Evolutionary conservation across 176 grass and related monocot species (phyloP).

Genomic region (Canna indica): DNA sequence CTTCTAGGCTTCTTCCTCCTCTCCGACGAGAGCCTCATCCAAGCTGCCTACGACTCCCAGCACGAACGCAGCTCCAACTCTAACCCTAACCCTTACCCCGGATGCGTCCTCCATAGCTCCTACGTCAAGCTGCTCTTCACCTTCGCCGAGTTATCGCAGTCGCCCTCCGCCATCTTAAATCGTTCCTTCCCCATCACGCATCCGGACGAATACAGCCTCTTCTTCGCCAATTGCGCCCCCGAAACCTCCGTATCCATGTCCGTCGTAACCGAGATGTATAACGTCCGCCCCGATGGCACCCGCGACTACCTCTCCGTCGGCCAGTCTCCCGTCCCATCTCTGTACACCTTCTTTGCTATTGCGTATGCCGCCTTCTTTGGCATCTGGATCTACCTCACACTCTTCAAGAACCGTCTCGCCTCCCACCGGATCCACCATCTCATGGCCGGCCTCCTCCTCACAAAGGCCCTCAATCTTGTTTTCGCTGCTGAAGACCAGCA

Average conservation of each 20-base stretch:
- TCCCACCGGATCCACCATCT: slow-evolving; percentile 91
- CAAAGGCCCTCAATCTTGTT: slow-evolving; percentile 65
- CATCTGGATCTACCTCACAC: slow-evolving; percentile 63
- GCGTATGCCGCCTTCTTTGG: slow-evolving; percentile 62
- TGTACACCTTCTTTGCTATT: slow-evolving; percentile 67
- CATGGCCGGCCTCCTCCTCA: slow-evolving; percentile 69
- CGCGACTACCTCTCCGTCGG: slow-evolving; percentile 86
- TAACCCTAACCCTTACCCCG: slow-evolving; percentile 9
- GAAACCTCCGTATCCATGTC: slow-evolving; percentile 51
- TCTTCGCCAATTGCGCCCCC: slow-evolving; percentile 72
- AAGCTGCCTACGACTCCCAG: slow-evolving; percentile 68
- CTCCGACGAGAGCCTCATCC: slow-evolving; percentile 84
- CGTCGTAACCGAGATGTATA: slow-evolving; percentile 79
- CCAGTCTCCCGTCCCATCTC: slow-evolving; percentile 48
- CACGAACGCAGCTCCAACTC: slow-evolving; percentile 7
- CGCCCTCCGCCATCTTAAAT: not conserved
- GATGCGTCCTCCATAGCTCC: slow-evolving; percentile 59
- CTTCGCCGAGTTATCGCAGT: slow-evolving; percentile 31
- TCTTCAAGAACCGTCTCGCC: slow-evolving; percentile 63
- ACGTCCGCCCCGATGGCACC: slow-evolving; percentile 42
- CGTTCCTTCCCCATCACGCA: slow-evolving; percentile 40
- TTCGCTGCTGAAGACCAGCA: slow-evolving; percentile 87
- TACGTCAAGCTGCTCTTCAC: slow-evolving; percentile 61
- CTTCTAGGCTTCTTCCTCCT: slow-evolving; percentile 84
- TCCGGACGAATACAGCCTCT: slow-evolving; percentile 88